Evolutionary conservation across 2,329 filamentous ascomycete species (phyloP), one percentile per base, ranked within the genome.

Genomic region (Aspergillus ruber): DNA sequence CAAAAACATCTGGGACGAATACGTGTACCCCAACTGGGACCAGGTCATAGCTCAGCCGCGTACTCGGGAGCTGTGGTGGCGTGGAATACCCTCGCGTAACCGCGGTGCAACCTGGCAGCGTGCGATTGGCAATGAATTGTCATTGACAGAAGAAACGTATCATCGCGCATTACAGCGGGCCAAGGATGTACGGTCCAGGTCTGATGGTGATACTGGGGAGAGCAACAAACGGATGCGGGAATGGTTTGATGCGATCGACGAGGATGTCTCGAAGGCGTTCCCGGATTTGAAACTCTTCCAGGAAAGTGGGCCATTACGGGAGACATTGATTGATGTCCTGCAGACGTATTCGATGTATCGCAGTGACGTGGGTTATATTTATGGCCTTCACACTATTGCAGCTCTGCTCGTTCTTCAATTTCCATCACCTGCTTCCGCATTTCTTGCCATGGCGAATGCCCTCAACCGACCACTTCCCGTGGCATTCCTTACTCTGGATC

Each of bases 281-380:
- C 77, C 81, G 0, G 79, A 82, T 32, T 65, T 82, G 42, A 75
- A 77, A 51, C 73, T 83, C 52, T 84, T 83, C 61, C 72, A 76
- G 42, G 65, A 70, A 41, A 73, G 74, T 12, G 75, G 74, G 6
- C 78, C 79, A 2, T 64, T 82, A 20, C 76, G 81, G 51, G 68
- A 76, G 27, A 74, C 75, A 12, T 69, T 84, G 18, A 68, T 79
- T 20, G 74, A 83, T 57, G 75, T 84, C 8, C 73, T 82, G 50
- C 74, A 81, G 53, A 81, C 81, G 23, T 84, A 83, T 61, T 75
- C 77, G 8, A 79, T 80, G 69, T 84, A 84, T 62, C 78, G 81
- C 51, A 76, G 76, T 43, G 81, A 84, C 55, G 77, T 84, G 35
- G 79, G 80, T 45, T 82, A 81, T 52, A 72, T 79, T 45, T 74